phyloP scores from a whole-genome alignment of 345 rosid genomes.

The Schrenkiella parvula region DNA sequence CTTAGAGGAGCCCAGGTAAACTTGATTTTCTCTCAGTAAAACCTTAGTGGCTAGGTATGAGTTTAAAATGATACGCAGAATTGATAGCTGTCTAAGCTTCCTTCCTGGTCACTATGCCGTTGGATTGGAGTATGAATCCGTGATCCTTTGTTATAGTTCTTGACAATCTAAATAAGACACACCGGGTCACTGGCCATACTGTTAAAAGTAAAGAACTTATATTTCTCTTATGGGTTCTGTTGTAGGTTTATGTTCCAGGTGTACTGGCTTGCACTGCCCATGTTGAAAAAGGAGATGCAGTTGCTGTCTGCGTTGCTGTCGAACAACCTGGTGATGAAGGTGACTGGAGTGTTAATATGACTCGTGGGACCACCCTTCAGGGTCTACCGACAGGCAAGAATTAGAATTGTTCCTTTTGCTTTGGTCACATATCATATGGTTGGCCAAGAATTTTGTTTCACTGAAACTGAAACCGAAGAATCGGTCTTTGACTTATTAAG shows the following conservation, averaged over 20 bases:
- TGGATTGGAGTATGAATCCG: neutral
- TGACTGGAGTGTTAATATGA: slow-evolving; percentile 73
- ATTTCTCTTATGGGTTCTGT: slow-evolving; percentile 21
- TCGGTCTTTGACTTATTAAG: neutral
- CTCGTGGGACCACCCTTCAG: slow-evolving; percentile 90
- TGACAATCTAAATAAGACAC: neutral
- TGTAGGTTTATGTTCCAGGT: slow-evolving; percentile 95
- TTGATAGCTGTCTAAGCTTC: neutral
- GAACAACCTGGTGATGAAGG: slow-evolving; percentile 71
- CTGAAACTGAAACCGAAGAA: neutral
- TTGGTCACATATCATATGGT: slow-evolving; percentile 15
- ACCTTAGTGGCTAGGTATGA: neutral
- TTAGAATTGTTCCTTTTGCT: neutral
- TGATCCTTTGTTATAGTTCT: neutral
- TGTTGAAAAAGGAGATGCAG: slow-evolving; percentile 89
- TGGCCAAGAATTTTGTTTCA: neutral
- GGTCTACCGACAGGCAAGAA: slow-evolving; percentile 69
- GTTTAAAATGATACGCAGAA: neutral
- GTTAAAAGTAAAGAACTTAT: neutral
- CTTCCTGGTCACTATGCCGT: neutral
- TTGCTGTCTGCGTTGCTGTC: slow-evolving; percentile 92
- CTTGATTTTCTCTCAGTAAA: neutral
- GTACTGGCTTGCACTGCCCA: slow-evolving; percentile 93
- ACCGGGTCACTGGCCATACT: neutral
- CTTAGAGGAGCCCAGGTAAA: slow-evolving; percentile 97